Base-by-base conservation (phyloP, 805 yeast species). In the Hanseniaspora pseudoguilliermondii region DNA sequence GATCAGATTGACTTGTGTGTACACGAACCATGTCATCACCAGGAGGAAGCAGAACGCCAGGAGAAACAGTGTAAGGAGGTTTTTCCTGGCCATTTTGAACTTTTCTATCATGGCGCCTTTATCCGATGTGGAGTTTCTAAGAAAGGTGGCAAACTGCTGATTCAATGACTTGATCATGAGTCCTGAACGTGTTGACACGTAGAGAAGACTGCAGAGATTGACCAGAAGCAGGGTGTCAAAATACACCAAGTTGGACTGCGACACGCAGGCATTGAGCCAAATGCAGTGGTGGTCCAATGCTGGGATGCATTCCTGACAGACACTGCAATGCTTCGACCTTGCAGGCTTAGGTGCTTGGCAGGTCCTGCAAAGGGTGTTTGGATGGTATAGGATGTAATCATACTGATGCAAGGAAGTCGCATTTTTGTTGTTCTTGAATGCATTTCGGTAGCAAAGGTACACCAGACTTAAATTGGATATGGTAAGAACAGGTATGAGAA, bases 181-280 rank as follows among this genome's bases (percentile, higher is more conserved):
- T 23, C 49, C 53, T 11, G 60, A 61, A 59, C 71, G 58, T 1
- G 68, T 34, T n/a, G 69, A 64, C 0, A 78, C 84, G 65, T 79
- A 78, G 2, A 66, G 58, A 49, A 79, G 63, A 9, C 76, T 68
- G 7, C 71, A 49, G 15, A 69, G 55, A 61, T 86, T 83, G 46
- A 76, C 66, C 0, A 76, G 46, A 48, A 86, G 65, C 60, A 81
- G 86, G 4, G 68, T 60, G 54, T 81, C 60, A 63, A 86, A 86
- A 74, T 78, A 83, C 41, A 73, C 66, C 65, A 76, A 81, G 64
- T 86, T 86, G 47, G 76, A 73, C 59, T 72, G 71, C 0, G 95
- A 95, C 46, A 86, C 76, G 65, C 95, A 87, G 62, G 81, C 85
- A 63, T 85, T 83, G 49, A 86, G 66, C 80, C 86, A 81, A 39